phyloP scores from a whole-genome alignment of 208 protist species.

The Phytomonas sp. region DNA sequence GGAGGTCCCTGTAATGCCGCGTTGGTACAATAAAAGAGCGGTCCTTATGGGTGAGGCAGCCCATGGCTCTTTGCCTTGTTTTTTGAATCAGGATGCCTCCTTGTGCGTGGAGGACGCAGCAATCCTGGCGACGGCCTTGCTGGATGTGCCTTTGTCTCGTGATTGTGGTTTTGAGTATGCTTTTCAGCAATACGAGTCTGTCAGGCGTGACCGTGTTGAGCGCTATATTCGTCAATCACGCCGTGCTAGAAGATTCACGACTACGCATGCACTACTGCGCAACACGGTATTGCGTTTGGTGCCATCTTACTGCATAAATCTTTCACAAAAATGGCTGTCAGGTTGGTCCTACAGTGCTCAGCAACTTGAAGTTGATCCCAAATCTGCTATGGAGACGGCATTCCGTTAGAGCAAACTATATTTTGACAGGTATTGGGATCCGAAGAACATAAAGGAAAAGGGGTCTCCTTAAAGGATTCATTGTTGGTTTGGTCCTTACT shows the following conservation, averaged over 20 bases:
- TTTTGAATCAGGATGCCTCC: slow-evolving; percentile 76
- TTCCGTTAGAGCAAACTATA: slow-evolving; percentile 27
- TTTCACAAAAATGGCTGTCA: slow-evolving; percentile 71
- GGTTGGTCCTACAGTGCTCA: slow-evolving; percentile 81
- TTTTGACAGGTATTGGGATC: neutral
- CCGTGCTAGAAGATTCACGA: slow-evolving; percentile 53
- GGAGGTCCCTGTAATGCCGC: slow-evolving; percentile 84
- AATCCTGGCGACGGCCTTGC: slow-evolving; percentile 63
- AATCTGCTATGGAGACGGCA: slow-evolving; percentile 76
- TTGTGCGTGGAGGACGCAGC: slow-evolving; percentile 87
- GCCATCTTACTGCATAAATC: slow-evolving; percentile 29
- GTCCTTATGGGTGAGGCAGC: slow-evolving; percentile 82
- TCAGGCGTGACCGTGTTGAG: slow-evolving; percentile 76
- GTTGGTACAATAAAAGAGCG: slow-evolving; percentile 83
- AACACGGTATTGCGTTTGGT: slow-evolving; percentile 39
- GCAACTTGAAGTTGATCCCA: slow-evolving; percentile 75
- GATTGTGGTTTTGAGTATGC: slow-evolving; percentile 83
- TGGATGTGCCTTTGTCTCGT: slow-evolving; percentile 67
- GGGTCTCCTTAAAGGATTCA: neutral
- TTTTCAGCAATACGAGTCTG: slow-evolving; percentile 76
- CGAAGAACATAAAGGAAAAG: neutral
- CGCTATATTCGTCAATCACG: slow-evolving; percentile 83
- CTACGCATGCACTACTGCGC: slow-evolving; percentile 34
- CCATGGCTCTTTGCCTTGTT: slow-evolving; percentile 77
- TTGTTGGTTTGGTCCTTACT: neutral